Evolutionary conservation across 225 moss, liverwort and hornwort species (phyloP).

Genomic region (Lunularia cruciata): DNA sequence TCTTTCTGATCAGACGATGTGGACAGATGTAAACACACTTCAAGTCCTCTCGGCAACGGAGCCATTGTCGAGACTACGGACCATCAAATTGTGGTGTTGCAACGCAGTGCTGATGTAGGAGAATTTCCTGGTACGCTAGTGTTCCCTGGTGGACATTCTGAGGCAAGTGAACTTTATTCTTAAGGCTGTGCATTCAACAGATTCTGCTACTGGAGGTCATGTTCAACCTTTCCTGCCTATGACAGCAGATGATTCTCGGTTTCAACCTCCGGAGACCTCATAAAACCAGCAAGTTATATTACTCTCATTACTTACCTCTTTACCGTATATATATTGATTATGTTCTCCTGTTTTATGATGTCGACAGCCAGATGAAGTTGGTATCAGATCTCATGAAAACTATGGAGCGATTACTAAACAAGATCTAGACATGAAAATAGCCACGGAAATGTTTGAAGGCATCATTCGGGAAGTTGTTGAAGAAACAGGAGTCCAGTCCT

Average conservation of each 20-base stretch:
- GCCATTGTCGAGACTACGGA: slow-evolving; percentile 90
- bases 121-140: slow-evolving; percentile 88
- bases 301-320: too few species aligned
- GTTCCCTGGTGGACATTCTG: slow-evolving; percentile 97
- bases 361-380: slow-evolving; percentile 77
- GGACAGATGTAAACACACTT: slow-evolving; percentile 70
- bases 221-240: too few species aligned
- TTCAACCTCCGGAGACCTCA: too few species aligned
- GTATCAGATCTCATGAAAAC: slow-evolving; percentile 51
- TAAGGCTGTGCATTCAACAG: too few species aligned
- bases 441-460: slow-evolving; percentile 84
- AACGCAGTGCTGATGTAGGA: slow-evolving; percentile 88
- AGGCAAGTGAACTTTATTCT: slow-evolving; percentile 43
- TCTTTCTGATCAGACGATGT: slow-evolving; percentile 49
- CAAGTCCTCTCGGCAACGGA: slow-evolving; percentile 89
- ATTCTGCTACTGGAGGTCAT: too few species aligned
- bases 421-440: slow-evolving; percentile 49
- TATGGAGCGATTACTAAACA: slow-evolving; percentile 24
- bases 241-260: too few species aligned
- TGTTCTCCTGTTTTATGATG: too few species aligned
- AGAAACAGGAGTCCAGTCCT: slow-evolving; percentile 82
- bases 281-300: too few species aligned
- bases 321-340: too few species aligned
- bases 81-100: slow-evolving; percentile 60
- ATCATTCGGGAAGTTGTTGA: slow-evolving; percentile 91